Evolutionary conservation across 2,329 filamentous ascomycete species (phyloP), one percentile per base, ranked within the genome.

Genomic region (Dendrostoma leiphaemia): DNA sequence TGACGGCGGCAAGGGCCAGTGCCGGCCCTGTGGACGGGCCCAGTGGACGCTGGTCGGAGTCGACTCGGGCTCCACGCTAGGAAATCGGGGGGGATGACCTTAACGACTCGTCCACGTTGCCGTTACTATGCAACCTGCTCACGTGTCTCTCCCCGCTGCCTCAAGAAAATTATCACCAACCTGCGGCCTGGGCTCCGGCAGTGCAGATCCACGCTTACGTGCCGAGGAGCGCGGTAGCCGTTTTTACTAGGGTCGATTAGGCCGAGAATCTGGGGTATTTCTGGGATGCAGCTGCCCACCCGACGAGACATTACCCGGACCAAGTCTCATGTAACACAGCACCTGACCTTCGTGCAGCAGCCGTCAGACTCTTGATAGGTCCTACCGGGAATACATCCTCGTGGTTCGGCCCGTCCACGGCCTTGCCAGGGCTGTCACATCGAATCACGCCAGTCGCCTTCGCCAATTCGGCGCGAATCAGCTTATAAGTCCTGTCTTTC

Each of bases 361-460:
- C 10, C 10, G n/a, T 32, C 13, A 17, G 44, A n/a, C 28, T 31
- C 29, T 23, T 46, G 19, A 46, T 46, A 32, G 44, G 44, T 23
- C 28, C 44, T 32, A 1, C 5, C 28, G 17, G 6, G 13, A 19
- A n/a, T 15, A 29, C 13, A n/a, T 12, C 10, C 19, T 10, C 29
- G 17, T 15, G 44, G 44, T 4, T 46, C 44, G 44, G 44, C 44
- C 44, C 44, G 44, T 46, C 28, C 44, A 46, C 44, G 44, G 44
- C 19, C 17, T 21, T 34, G 15, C 29, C 28, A 32, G 19, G n/a
- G 28, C 17, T 23, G 6, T 23, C 17, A 32, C 44, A 41, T 41
- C 26, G 6, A 3, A 12, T 41, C n/a, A 19, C 13, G 38, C 38
- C 38, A 41, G 12, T 41, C 38, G 15, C 10, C 9, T 26, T 41